Evolutionary conservation across 371 early-diverging fungal genomes (phyloP).

Genomic region (Rhizomucor pusillus): DNA sequence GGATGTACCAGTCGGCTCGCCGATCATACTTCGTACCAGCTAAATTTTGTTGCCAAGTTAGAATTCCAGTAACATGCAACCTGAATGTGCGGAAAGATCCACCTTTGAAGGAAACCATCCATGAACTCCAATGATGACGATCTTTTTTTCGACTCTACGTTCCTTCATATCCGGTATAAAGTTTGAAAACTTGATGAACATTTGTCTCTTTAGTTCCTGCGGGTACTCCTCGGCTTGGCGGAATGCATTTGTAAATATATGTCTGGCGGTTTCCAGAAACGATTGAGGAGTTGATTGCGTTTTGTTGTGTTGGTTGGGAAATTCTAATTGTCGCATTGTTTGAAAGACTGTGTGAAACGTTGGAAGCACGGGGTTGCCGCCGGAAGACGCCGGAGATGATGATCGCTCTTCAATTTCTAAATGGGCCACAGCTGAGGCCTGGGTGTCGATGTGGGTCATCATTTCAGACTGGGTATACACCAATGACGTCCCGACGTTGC

Average conservation of each 20-base stretch:
- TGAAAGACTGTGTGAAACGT: background rate
- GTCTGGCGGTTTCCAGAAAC: background rate
- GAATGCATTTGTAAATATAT: background rate
- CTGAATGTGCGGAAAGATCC: conserved; percentile 2
- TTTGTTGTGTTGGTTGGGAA: background rate
- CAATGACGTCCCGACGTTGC: no score
- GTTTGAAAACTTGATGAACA: background rate
- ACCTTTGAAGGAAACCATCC: conserved; percentile 84
- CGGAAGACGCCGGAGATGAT: no score
- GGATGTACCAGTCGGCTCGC: conserved; percentile 93
- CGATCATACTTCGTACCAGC: conserved; percentile 71
- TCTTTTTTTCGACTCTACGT: conserved; percentile 6
- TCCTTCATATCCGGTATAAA: background rate
- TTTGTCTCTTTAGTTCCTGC: conserved; percentile 3
- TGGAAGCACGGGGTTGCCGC: no score
- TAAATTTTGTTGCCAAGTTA: conserved; percentile 15
- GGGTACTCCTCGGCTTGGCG: background rate
- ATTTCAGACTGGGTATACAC: no score
- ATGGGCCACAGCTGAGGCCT: no score
- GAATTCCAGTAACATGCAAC: no score
- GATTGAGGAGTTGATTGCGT: background rate
- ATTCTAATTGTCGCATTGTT: background rate
- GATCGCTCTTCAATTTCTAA: no score
- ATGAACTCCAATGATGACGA: conserved; percentile 77
- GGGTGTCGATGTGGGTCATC: no score